Base-by-base conservation (phyloP, 129 eudicot species). In the Glebionis coronaria region DNA sequence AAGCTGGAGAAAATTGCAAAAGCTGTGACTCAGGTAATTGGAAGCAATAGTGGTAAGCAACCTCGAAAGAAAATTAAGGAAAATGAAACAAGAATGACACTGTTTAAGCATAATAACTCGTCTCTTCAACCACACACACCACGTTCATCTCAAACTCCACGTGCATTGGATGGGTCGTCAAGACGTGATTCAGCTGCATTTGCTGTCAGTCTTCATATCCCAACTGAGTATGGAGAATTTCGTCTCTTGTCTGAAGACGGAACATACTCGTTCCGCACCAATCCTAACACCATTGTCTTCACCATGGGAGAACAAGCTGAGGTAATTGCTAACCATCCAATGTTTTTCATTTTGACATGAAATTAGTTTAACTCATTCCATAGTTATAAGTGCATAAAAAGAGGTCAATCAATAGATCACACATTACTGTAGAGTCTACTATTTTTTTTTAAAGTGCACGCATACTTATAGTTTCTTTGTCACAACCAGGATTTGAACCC, bases 1-100 rank as follows among this genome's bases (percentile, higher is more conserved):
- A 73, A 84, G 69, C 83, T 90, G 0, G 89, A 82, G 61, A 69
- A 12, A 12, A 90, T 90, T 12, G 97, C 85, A 12, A 80, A 82
- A 73, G 95, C 84, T 53, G 15, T 82, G 67, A 69, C 76, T 40
- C 76, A 74, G 47, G 67, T 83, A 9, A 67, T 89, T 44, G 75
- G 75, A 58, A 74, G 27, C 50, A 80, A 76, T 42, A 50, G 75
- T 6, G 70, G 75, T 0, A 55, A 76, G 56, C 75, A 82, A 56
- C 73, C 64, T 31, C 53, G 66, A 49, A 77, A 85, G 80, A 75
- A 68, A 49, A 67, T 85, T 4, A 70, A 82, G 70, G 78, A 74
- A 53, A 77, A 65, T 28, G 88, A 86, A 68, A 44, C 95, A 9
- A 73, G 73, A 52, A 53, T 90, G 75, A 78, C 82, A 38, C 69